Conservation (phyloP, 1,139 yeast species). For the Tardiomyces depauwii region DNA sequence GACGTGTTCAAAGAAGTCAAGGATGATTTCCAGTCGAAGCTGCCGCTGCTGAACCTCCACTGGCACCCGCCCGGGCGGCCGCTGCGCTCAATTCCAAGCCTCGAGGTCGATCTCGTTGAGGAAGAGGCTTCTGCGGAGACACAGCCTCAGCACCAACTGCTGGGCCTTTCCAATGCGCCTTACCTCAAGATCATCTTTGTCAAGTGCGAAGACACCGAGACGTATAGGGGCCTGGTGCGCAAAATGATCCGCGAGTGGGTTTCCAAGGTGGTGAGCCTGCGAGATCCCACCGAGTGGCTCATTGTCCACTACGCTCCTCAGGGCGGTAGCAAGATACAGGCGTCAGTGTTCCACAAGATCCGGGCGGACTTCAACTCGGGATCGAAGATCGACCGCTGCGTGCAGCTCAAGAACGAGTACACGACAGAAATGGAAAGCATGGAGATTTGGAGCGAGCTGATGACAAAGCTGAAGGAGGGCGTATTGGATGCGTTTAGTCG, state of each 20-base stretch:
- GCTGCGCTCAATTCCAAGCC: conserved; percentile 52
- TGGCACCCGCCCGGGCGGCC: conserved; percentile 57
- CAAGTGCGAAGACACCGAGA: conserved; percentile 53
- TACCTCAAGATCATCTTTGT: conserved; percentile 62
- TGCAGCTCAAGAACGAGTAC: conserved; percentile 26
- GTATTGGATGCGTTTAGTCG: conserved; percentile 46
- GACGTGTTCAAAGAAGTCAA: conserved; percentile 47
- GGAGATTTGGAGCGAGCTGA: conserved; percentile 34
- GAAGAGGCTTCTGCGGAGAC: conserved; percentile 39
- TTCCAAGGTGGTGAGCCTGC: conserved; percentile 32
- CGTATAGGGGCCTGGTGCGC: conserved; percentile 66
- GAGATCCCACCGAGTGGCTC: conserved; percentile 52
- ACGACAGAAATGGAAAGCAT: conserved; percentile 22
- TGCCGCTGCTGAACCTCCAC: conserved; percentile 66
- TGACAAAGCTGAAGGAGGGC: conserved; percentile 38
- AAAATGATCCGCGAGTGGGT: conserved; percentile 81
- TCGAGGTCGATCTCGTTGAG: conserved; percentile 50
- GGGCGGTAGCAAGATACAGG: conserved; percentile 36
- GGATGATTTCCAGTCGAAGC: conserved; percentile 38
- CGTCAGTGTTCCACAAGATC: conserved; percentile 54
- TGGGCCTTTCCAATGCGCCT: conserved; percentile 36
- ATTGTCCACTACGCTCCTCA: conserved; percentile 39
- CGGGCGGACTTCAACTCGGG: conserved; percentile 48
- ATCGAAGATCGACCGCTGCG: conserved; percentile 24
- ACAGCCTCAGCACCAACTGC: conserved; percentile 29